Percentiles rank a stretch among this genome's conserved stretches.
phyloP scores from a whole-genome alignment of 352 stramenopile genomes.

The Pythium rishiriense region DNA sequence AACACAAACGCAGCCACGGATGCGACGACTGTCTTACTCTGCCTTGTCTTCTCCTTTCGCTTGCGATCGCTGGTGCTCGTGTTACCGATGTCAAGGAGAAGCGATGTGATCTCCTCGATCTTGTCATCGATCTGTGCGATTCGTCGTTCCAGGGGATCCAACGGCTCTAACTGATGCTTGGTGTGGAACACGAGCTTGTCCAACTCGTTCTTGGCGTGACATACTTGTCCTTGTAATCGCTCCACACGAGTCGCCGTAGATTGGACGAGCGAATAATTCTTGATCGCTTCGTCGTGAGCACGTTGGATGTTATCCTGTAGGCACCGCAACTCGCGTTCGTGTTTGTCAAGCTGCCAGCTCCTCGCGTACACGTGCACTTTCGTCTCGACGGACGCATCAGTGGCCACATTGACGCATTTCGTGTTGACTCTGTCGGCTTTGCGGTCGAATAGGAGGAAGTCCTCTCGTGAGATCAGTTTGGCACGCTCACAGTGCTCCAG shows the following conservation, averaged over 20 bases:
- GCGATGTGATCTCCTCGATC: no score
- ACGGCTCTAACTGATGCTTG: no score
- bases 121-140: no score
- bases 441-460: constrained; percentile 28
- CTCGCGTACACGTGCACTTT: constrained; percentile 4
- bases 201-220: no score
- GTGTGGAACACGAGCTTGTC: no score
- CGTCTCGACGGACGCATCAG: no score
- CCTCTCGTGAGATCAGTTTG: constrained; percentile 9
- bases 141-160: no score
- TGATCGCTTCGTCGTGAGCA: constrained; percentile 5
- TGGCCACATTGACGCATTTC: constrained; percentile 1
- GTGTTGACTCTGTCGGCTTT: constrained; percentile 14
- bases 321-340: no score
- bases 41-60: constrained; percentile 20
- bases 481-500: constrained; percentile 30
- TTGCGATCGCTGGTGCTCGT: not conserved
- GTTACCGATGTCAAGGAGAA: not conserved
- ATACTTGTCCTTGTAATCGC: no score
- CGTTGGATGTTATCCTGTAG: no score
- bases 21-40: constrained; percentile 18
- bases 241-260: no score
- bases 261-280: no score
- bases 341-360: constrained; percentile 18
- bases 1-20: constrained; percentile 26